Percentiles rank a stretch among this genome's conserved stretches.
phyloP scores from a whole-genome alignment of 1,284 basidiomycete genomes.

The Cystobasidiaceae sp. region DNA sequence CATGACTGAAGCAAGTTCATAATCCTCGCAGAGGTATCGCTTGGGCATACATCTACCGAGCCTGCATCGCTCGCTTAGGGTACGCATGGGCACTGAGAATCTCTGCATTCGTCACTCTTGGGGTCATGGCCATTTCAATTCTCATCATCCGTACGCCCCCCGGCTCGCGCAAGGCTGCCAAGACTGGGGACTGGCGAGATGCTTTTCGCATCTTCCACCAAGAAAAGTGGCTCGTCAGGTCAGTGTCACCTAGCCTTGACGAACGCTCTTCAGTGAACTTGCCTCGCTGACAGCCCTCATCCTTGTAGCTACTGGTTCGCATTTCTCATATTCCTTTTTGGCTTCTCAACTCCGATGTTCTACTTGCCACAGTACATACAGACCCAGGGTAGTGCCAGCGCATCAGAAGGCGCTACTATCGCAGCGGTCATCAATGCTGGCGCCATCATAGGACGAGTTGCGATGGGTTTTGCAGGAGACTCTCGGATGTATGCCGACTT shows the following conservation, averaged over 20 bases:
- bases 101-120: constrained; percentile 3
- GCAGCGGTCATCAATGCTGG: constrained; percentile 13
- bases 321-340: constrained; percentile 17
- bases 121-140: background rate
- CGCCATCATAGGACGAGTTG: background rate
- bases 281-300: too few relatives aligned
- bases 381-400: background rate
- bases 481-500: background rate
- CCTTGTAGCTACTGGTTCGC: constrained; percentile 1
- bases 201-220: background rate
- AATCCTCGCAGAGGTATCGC: constrained; percentile 1
- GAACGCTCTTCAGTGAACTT: too few relatives aligned
- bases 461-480: constrained; percentile 12
- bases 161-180: background rate
- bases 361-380: constrained; percentile 16
- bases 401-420: constrained; percentile 4
- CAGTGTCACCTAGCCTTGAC: too few relatives aligned
- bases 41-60: constrained; percentile 19
- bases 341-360: constrained; percentile 14
- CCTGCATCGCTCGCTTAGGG: background rate
- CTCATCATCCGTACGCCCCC: constrained; percentile 11
- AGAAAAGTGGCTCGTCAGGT: constrained; percentile 19
- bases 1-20: background rate
- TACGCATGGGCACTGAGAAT: constrained; percentile 22
- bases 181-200: background rate